Base-by-base conservation (phyloP, 2,329 filamentous ascomycete genomes). In the Monilinia vaccinii-corymbosi region DNA sequence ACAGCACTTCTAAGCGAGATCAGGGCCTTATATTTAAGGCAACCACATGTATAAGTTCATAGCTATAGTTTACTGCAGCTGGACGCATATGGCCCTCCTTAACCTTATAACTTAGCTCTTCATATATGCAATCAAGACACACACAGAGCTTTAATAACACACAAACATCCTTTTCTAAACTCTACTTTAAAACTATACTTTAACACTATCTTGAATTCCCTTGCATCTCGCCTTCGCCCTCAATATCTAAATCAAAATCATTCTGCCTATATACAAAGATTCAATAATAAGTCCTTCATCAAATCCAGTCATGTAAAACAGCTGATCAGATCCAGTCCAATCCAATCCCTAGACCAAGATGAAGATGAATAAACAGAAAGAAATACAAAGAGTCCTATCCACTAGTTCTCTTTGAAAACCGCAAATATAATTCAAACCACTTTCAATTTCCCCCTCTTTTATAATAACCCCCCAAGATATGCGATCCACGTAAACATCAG, bases 221-320 rank as follows among this genome's bases (percentile, higher is more conserved):
- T 44, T 32, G n/a, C n/a, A n/a, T n/a, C n/a, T n/a, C 6, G 21
- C 11, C 31, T 23, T 44, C 9, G 4, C 6, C 18, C 38, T 13
- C 13, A 5, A 42, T 11, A 2, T n/a, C 13, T 53, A 11, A n/a
- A 6, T 23, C 31, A 53, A 55, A 52, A 55, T 38, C 16, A 14
- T 38, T 14, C 31, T 59, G 53, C 11, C 53, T 40, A 53, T 46
- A 59, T n/a, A n/a, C 38, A 59, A 38, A 45, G 32, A 31, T 50
- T 6, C 23, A 45, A 58, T 18, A 58, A 58, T 45, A 40, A 25
- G 8, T 25, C 48, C 14, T 28, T 38, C 31, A 36, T 31, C 16
- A 38, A 18, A 53, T 28, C 28, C 14, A 59, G 32, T 8, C 25
- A 53, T 53, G 4, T 7, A 28, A 23, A 28, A 16, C 31, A 21